Conservation (phyloP, 2,329 filamentous ascomycete genomes). For the Metarhizium robertsii region DNA sequence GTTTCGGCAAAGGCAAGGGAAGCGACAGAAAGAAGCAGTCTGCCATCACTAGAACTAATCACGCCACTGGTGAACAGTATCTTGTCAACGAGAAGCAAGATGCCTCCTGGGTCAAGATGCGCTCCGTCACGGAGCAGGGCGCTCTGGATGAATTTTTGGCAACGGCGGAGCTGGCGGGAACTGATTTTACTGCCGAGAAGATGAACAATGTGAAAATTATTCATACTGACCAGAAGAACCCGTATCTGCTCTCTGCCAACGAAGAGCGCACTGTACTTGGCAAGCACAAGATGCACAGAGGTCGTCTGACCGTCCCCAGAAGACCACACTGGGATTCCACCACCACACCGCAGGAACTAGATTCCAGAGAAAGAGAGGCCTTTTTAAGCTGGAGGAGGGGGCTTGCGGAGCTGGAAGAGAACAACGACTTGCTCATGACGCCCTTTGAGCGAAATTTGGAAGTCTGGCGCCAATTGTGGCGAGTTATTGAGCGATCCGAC, state of each 20-base stretch:
- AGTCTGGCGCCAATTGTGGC: conserved; percentile 96
- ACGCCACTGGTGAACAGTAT: conserved; percentile 79
- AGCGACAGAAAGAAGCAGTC: conserved; percentile 63
- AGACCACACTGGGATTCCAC: conserved; percentile 79
- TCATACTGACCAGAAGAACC: conserved; percentile 91
- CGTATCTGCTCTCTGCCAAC: conserved; percentile 74
- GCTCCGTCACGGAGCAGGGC: conserved; percentile 93
- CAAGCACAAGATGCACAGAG: conserved; percentile 76
- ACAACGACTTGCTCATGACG: conserved; percentile 90
- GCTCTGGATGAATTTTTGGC: conserved; percentile 94
- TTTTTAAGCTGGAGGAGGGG: conserved; percentile 85
- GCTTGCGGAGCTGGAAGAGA: conserved; percentile 86
- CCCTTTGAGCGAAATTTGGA: conserved; percentile 96
- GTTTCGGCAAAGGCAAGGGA: conserved; percentile 90
- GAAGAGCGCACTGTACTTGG: conserved; percentile 71
- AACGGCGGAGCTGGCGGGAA: conserved; percentile 93
- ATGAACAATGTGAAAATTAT: conserved; percentile 99
- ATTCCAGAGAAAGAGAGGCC: conserved; percentile 66
- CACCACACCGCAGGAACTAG: conserved; percentile 77
- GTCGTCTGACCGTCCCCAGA: conserved; percentile 76
- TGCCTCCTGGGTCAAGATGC: conserved; percentile 98
- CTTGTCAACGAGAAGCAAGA: conserved; percentile 86
- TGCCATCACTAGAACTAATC: conserved; percentile 58
- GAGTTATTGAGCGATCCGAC: conserved; percentile 94
- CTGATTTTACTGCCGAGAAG: conserved; percentile 97